Base-by-base conservation (phyloP, 257 asterid genomes). In the Haberlea rhodopensis region DNA sequence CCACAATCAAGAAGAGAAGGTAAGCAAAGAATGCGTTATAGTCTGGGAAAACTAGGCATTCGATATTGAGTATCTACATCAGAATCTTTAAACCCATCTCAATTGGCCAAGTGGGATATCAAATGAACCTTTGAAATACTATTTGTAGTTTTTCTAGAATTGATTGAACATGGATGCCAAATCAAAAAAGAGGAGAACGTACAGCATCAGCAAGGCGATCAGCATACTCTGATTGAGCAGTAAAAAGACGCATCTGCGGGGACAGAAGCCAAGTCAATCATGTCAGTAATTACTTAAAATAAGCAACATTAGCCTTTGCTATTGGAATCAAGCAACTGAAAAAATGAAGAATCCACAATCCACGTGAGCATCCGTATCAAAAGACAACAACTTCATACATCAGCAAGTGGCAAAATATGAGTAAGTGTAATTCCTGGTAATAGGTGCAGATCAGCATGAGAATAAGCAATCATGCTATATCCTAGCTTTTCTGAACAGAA, bases 181-280 rank as follows among this genome's bases (percentile, higher is more conserved):
- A 62, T 56, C n/a, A 37, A 8, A 53, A 55, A 48, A 37, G 63
- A 64, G 73, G 73, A 23, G 68, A 45, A 85, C 95, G 55, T 79
- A 92, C 99, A 71, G 97, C 87, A 62, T 85, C 91, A 74, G 86
- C 85, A 66, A 89, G 94, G 45, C 96, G 99, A 78, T 92, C 97
- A 56, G 97, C 89, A 70, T 82, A 89, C 74, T 85, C 73, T 40
- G 99, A 82, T 68, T 92, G 99, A 40, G 99, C 75, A 34, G 81
- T 60, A 73, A 92, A 87, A 48, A 92, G 97, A 68, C 99, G 92
- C 85, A 92, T 82, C 99, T 92, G 91, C 28, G 60, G n/a, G 59
- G 27, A 56, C 25, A 57, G 59, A 46, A 75, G 65, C 67, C 15
- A 28, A 63, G 74, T 69, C 62, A 76, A 70, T 43, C 26, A 23